A percentile compares a stretch with the other conserved stretches of the same genome.
phyloP scores from a whole-genome alignment of 192 early-diverging fungal genomes.

The Chytriomyces sp. region DNA sequence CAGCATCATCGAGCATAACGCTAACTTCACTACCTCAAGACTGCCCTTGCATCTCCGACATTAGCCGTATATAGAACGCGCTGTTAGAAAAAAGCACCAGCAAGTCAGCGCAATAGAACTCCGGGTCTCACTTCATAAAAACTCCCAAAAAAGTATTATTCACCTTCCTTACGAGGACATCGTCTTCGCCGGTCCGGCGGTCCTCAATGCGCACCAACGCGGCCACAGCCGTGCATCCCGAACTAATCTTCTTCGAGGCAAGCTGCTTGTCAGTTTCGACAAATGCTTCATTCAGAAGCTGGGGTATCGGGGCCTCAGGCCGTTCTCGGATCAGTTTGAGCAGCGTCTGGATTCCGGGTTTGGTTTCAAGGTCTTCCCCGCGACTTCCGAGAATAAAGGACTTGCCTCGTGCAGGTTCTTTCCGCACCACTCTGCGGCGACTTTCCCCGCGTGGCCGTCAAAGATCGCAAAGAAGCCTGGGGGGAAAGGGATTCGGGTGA shows the following conservation, averaged over 20 bases:
- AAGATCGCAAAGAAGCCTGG: slow-evolving; percentile 89
- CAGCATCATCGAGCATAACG: background rate
- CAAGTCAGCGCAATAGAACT: too few species aligned
- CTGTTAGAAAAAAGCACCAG: too few species aligned
- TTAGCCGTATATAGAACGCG: slow-evolving; percentile 92
- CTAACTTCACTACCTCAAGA: slow-evolving; percentile 75
- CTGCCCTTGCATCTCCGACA: slow-evolving; percentile 95
- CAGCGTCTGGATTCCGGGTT: slow-evolving; percentile 60
- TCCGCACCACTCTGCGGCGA: slow-evolving; percentile 96
- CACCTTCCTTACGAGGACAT: background rate
- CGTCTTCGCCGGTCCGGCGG: slow-evolving; percentile 7
- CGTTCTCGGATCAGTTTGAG: slow-evolving; percentile 59
- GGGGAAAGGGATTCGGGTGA: background rate
- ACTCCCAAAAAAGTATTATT: too few species aligned
- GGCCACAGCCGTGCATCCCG: slow-evolving; percentile 93
- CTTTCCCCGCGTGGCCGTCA: slow-evolving; percentile 96
- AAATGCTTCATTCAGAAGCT: slow-evolving; percentile 83
- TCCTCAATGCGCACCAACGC: slow-evolving; percentile 69
- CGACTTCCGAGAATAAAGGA: too few species aligned
- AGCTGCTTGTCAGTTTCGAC: slow-evolving; percentile 79
- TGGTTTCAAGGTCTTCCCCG: background rate
- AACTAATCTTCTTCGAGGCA: slow-evolving; percentile 73
- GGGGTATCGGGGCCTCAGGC: slow-evolving; percentile 65
- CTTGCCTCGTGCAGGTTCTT: slow-evolving; percentile 80
- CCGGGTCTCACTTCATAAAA: too few species aligned